Evolutionary conservation across 2,329 filamentous ascomycete genomes (phyloP).

Genomic region (Apiospora marii): DNA sequence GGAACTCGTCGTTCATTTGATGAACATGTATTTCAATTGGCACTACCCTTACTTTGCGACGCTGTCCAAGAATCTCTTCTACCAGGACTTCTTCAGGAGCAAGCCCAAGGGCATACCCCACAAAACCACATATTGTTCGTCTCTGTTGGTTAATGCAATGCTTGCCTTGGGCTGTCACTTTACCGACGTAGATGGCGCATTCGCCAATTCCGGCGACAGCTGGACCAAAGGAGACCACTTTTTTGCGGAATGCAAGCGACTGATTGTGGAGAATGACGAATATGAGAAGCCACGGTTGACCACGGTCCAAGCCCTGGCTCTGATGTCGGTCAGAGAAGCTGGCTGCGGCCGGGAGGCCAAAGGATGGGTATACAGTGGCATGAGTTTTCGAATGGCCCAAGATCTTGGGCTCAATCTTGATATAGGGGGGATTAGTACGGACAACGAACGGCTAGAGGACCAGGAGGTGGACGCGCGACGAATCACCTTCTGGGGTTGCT

Average conservation of each 20-base stretch:
- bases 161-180: constrained; percentile 94
- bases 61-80: constrained; percentile 85
- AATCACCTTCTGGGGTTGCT: constrained; percentile 97
- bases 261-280: constrained; percentile 91
- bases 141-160: constrained; percentile 92
- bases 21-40: constrained; percentile 99
- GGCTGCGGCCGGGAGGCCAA: constrained; percentile 94
- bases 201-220: constrained; percentile 74
- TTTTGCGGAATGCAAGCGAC: constrained; percentile 88
- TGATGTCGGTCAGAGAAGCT: constrained; percentile 97
- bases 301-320: constrained; percentile 89
- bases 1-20: constrained; percentile 81
- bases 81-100: constrained; percentile 81
- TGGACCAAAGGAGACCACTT: constrained; percentile 95
- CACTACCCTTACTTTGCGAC: constrained; percentile 97
- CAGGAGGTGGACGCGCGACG: constrained; percentile 87
- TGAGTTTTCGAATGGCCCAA: constrained; percentile 97
- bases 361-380: constrained; percentile 97
- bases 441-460: constrained; percentile 70
- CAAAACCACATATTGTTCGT: constrained; percentile 81
- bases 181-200: constrained; percentile 77
- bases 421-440: constrained; percentile 68
- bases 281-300: constrained; percentile 88
- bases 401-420: constrained; percentile 93
- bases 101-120: constrained; percentile 60